Conservation (phyloP, 129 eudicot species). For the Chrysanthemum lavandulifolium region DNA sequence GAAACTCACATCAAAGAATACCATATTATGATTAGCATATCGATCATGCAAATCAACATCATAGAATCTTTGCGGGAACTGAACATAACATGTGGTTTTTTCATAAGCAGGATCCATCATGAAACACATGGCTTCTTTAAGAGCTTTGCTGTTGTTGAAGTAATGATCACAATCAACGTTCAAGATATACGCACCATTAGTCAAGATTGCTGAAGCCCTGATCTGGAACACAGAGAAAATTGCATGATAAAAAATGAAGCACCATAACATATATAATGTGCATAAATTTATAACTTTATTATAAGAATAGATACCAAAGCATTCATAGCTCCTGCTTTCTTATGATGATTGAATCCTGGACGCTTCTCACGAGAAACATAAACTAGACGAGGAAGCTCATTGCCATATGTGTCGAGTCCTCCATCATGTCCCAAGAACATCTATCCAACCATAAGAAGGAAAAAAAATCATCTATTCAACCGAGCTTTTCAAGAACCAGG, state of each 20-base stretch:
- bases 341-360: constrained; percentile 91
- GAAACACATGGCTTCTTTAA: constrained; percentile 91
- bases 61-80: constrained; percentile 83
- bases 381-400: constrained; percentile 82
- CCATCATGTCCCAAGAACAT: constrained; percentile 93
- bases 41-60: constrained; percentile 86
- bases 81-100: constrained; percentile 70
- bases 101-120: constrained; percentile 82
- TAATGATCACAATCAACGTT: constrained; percentile 93
- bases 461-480: background rate
- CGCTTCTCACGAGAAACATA: constrained; percentile 97
- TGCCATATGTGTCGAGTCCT: constrained; percentile 83
- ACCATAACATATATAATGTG: background rate
- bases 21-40: constrained; percentile 81
- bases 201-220: constrained; percentile 82
- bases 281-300: background rate
- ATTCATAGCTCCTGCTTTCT: constrained; percentile 98
- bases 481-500: too few relatives aligned
- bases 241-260: background rate
- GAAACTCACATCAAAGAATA: constrained; percentile 69
- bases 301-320: constrained; percentile 64
- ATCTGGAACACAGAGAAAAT: constrained; percentile 40
- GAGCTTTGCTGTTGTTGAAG: constrained; percentile 84
- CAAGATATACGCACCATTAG: constrained; percentile 78
- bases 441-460: constrained; percentile 30